Evolutionary conservation across 441 rosid genomes (phyloP).

Genomic region (Gossypium schwendimanii): DNA sequence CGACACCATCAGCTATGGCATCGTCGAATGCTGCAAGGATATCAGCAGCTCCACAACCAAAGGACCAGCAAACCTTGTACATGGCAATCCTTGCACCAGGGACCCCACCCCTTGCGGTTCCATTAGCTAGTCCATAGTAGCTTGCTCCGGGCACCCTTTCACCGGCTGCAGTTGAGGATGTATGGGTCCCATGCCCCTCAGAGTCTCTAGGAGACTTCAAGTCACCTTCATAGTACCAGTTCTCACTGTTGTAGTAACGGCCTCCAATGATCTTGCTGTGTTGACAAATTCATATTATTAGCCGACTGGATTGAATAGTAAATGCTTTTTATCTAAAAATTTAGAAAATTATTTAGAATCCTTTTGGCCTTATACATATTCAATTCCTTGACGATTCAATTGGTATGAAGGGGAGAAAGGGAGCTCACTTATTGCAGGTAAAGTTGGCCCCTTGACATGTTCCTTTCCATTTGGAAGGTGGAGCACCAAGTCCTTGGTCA

Average conservation of each 20-base stretch:
- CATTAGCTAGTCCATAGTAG: conserved; percentile 40
- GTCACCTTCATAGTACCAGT: not conserved
- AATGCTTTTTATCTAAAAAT: not conserved
- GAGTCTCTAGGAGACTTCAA: conserved; percentile 36
- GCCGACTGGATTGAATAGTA: not conserved
- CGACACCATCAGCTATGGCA: conserved; percentile 46
- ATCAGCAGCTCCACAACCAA: conserved; percentile 27
- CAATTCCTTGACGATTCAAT: not conserved
- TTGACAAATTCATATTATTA: conserved; percentile 8
- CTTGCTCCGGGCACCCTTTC: conserved; percentile 24
- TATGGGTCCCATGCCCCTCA: conserved; percentile 52
- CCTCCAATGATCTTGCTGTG: conserved; percentile 48
- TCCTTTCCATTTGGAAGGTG: conserved; percentile 63
- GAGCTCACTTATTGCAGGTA: conserved; percentile 55
- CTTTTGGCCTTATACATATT: not conserved
- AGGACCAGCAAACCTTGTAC: conserved; percentile 49
- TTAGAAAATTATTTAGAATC: not conserved
- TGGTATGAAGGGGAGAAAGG: not conserved
- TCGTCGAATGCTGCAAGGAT: conserved; percentile 43
- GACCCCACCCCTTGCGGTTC: conserved; percentile 53
- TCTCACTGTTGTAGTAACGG: conserved; percentile 27
- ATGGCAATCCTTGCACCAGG: conserved; percentile 44
- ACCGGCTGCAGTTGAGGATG: conserved; percentile 49
- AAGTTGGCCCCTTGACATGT: conserved; percentile 37
- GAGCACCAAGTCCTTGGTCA: conserved; percentile 37